Evolutionary conservation across 768 basidiomycete species (phyloP).

Genomic region (Tricholoma sp.): DNA sequence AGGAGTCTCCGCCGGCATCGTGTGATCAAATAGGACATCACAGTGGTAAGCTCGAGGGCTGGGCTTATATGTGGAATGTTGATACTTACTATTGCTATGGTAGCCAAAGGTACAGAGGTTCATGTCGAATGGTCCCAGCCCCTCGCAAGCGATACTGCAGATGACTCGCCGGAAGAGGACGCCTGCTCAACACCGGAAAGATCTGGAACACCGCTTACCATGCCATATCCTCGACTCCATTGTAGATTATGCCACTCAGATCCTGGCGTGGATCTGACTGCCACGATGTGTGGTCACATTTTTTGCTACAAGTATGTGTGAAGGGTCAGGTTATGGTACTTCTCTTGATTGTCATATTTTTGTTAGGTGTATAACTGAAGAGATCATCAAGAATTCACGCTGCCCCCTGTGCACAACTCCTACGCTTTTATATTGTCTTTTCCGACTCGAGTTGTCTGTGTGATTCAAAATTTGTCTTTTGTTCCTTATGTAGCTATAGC

Average conservation of each 20-base stretch:
- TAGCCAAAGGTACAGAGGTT: background rate
- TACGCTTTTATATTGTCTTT: slow-evolving; percentile 50
- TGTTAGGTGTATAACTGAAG: slow-evolving; percentile 48
- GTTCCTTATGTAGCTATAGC: background rate
- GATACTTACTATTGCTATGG: background rate
- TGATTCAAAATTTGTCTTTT: background rate
- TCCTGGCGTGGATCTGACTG: slow-evolving; percentile 48
- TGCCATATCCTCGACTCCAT: slow-evolving; percentile 28
- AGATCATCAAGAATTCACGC: slow-evolving; percentile 37
- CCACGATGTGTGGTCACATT: slow-evolving; percentile 58
- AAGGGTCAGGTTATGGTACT: background rate
- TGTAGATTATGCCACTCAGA: slow-evolving; percentile 47
- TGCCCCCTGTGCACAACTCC: slow-evolving; percentile 52
- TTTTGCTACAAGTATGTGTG: slow-evolving; percentile 49
- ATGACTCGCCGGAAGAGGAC: background rate
- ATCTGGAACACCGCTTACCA: background rate
- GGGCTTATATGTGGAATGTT: background rate
- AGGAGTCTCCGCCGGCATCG: background rate
- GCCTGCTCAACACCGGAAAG: background rate
- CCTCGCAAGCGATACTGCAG: background rate
- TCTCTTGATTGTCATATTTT: slow-evolving; percentile 1
- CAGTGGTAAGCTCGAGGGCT: background rate
- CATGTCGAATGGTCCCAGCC: background rate
- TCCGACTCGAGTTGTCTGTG: slow-evolving; percentile 39
- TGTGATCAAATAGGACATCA: background rate